Evolutionary conservation across 2,329 filamentous ascomycete species (phyloP).

Genomic region (Arthrinium puccinioides): DNA sequence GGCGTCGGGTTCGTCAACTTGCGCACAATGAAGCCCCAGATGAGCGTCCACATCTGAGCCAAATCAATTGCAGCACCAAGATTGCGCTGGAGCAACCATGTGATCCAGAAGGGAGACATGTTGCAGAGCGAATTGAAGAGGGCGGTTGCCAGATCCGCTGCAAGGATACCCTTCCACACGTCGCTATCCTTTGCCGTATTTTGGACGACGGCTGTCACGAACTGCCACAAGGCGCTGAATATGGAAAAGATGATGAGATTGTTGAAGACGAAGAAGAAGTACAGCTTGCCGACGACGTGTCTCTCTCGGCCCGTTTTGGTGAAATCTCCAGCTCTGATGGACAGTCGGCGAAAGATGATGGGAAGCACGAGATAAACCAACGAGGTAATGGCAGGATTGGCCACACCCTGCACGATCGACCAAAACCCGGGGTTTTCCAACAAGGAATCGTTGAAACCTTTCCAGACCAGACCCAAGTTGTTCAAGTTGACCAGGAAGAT

Average conservation of each 20-base stretch:
- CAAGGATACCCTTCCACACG: constrained; percentile 61
- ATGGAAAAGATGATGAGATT: constrained; percentile 91
- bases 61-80: constrained; percentile 89
- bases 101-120: constrained; percentile 89
- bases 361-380: constrained; percentile 82
- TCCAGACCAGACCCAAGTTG: constrained; percentile 77
- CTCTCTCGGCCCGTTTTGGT: constrained; percentile 90
- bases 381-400: constrained; percentile 80
- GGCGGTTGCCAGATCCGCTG: constrained; percentile 53
- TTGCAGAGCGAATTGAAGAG: constrained; percentile 71
- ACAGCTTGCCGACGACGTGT: constrained; percentile 85
- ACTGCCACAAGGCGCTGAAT: constrained; percentile 76
- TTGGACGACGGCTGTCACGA: constrained; percentile 58
- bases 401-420: constrained; percentile 87
- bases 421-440: constrained; percentile 58
- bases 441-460: constrained; percentile 62
- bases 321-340: constrained; percentile 75
- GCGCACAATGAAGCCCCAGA: constrained; percentile 78
- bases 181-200: constrained; percentile 46
- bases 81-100: constrained; percentile 87
- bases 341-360: constrained; percentile 82
- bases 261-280: constrained; percentile 96
- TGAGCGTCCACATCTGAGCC: constrained; percentile 76
- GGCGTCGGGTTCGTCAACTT: constrained; percentile 80
- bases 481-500: constrained; percentile 83